Evolutionary conservation across 2,329 filamentous ascomycete genomes (phyloP), one percentile per base, ranked within the genome.

Genomic region (Cadophora sp.): DNA sequence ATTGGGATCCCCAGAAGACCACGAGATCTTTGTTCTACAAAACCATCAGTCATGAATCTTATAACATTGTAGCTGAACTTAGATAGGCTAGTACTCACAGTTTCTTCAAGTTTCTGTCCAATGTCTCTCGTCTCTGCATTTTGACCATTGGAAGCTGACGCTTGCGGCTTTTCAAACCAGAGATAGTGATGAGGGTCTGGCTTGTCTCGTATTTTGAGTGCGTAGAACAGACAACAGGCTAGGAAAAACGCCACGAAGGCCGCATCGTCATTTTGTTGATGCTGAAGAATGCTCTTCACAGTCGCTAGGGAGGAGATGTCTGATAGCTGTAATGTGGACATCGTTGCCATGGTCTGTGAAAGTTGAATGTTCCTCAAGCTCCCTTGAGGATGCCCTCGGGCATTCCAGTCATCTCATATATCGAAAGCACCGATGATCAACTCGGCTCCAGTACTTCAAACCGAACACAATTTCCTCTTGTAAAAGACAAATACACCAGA

Each of bases 1-100:
- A 83, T 68, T 84, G 82, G 1, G 82, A 83, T n/a, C 81, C 82
- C 80, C 80, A 84, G 76, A 84, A 82, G 43, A 84, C 77, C 26
- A 83, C 66, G 12, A 68, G 19, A 31, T 72, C 51, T 67, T 73
- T 71, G 6, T 65, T 63, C 67, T 72, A 40, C 37, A 24, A 9
- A 24, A 29, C 14, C 26, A 2, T 60, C 9, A 64, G 40, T 34
- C 16, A 46, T 11, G 16, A n/a, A n/a, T 22, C 5, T 1, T 46
- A 4, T 19, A 46, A 4, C 43, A 6, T 12, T 8, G 3, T 40
- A 9, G 11, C 43, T 6, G 37, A 8, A 4, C 22, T 46, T 9
- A n/a, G 19, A 22, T 2, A 6, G 43, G 43, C 5, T 11, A 1
- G 19, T 29, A 67, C 69, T 56, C 56, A 73, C 73, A 29, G 8